phyloP scores from a whole-genome alignment of 2,329 filamentous ascomycete genomes.

The Xylaria sp. region DNA sequence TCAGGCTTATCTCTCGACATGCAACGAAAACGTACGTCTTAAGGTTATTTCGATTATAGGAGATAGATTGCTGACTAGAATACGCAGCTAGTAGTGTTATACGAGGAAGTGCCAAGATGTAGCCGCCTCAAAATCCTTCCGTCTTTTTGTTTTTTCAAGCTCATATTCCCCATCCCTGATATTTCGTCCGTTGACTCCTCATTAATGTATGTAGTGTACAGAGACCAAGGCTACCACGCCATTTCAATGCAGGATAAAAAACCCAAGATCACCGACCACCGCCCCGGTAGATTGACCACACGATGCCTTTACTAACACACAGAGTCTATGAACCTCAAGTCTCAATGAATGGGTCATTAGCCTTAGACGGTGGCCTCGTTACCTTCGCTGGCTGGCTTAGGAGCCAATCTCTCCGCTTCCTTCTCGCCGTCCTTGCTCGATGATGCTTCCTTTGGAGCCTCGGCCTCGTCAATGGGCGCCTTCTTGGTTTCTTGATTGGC shows the following conservation, averaged over 20 bases:
- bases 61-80: slow-evolving; percentile 33
- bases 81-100: slow-evolving; percentile 23
- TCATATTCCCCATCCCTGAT: slow-evolving; percentile 38
- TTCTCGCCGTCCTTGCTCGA: slow-evolving; percentile 69
- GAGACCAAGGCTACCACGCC: slow-evolving; percentile 37
- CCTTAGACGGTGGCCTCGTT: slow-evolving; percentile 63
- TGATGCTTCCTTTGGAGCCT: slow-evolving; percentile 55
- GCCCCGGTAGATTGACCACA: slow-evolving; percentile 17
- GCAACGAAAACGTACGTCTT: neutral
- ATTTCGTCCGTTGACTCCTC: slow-evolving; percentile 43
- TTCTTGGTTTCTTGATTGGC: slow-evolving; percentile 68
- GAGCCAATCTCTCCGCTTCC: slow-evolving; percentile 64
- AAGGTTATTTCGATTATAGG: slow-evolving; percentile 25
- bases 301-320: slow-evolving; percentile 20
- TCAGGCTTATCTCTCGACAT: neutral
- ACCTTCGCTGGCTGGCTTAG: slow-evolving; percentile 72
- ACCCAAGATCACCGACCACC: slow-evolving; percentile 20
- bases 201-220: slow-evolving; percentile 47
- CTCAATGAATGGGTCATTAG: neutral
- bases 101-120: slow-evolving; percentile 3
- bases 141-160: slow-evolving; percentile 31
- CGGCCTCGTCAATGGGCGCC: slow-evolving; percentile 49
- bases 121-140: slow-evolving; percentile 13
- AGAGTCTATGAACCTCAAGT: slow-evolving; percentile 12
- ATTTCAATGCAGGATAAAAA: slow-evolving; percentile 36